phyloP scores from a whole-genome alignment of 495 filamentous ascomycete species.

The Aspergillus taichungensis region DNA sequence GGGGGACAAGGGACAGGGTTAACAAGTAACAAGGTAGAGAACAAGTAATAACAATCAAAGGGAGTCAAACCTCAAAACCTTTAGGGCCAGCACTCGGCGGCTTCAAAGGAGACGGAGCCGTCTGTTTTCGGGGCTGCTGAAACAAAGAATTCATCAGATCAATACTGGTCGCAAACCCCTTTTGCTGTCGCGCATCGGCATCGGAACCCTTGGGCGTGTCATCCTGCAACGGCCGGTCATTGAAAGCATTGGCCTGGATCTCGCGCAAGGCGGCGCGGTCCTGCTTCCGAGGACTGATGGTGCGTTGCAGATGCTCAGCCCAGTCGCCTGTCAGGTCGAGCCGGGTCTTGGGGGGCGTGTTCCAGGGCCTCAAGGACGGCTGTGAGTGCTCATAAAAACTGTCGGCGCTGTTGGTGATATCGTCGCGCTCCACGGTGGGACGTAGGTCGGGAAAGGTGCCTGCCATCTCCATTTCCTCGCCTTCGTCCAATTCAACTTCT shows the following conservation, averaged over 20 bases:
- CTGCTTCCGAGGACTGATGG: slow-evolving; percentile 82
- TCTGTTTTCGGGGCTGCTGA: slow-evolving; percentile 36
- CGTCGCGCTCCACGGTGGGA: slow-evolving; percentile 57
- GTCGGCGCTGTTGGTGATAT: slow-evolving; percentile 26
- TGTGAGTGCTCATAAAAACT: slow-evolving; percentile 40
- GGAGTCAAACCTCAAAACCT: slow-evolving; percentile 67
- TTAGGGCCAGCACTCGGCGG: slow-evolving; percentile 42
- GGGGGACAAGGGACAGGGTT: not conserved
- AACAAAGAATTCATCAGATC: slow-evolving; percentile 91
- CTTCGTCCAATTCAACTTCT: slow-evolving; percentile 61
- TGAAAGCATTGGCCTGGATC: slow-evolving; percentile 47
- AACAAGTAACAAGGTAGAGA: slow-evolving; percentile 11
- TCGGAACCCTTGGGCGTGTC: slow-evolving; percentile 22
- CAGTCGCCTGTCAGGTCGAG: slow-evolving; percentile 60
- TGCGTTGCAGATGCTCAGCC: slow-evolving; percentile 84
- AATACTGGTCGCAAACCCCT: slow-evolving; percentile 67
- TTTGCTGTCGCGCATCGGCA: slow-evolving; percentile 35
- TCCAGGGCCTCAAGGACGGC: slow-evolving; percentile 31
- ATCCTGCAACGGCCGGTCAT: slow-evolving; percentile 28
- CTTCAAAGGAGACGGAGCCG: slow-evolving; percentile 27
- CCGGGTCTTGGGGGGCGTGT: slow-evolving; percentile 52
- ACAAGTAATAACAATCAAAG: slow-evolving; percentile 21
- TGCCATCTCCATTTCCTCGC: slow-evolving; percentile 68
- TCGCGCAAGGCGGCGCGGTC: slow-evolving; percentile 61
- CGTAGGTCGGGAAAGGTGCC: slow-evolving; percentile 59